Evolutionary conservation across 257 asterid species (phyloP).

Genomic region (Salvia rosmarinus): DNA sequence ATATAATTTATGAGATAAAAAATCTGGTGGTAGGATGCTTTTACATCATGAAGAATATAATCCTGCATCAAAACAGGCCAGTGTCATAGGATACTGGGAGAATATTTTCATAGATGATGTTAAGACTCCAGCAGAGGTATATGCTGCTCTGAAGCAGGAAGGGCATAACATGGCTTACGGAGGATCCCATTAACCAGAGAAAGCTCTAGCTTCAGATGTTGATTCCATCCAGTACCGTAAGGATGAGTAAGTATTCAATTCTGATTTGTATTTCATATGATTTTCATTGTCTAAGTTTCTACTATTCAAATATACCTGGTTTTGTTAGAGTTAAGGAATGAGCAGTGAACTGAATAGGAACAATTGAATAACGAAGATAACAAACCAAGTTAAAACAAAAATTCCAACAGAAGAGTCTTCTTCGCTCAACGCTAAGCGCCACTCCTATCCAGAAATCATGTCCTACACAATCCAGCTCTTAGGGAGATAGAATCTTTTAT

Average conservation of each 20-base stretch:
- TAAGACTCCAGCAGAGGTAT: constrained; percentile 91
- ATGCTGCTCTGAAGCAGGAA: constrained; percentile 65
- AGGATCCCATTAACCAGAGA: constrained; percentile 97
- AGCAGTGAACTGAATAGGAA: too few relatives aligned
- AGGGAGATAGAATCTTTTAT: too few relatives aligned
- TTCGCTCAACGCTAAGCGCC: too few relatives aligned
- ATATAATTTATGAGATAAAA: constrained; percentile 77
- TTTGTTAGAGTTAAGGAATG: too few relatives aligned
- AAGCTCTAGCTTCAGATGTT: constrained; percentile 84
- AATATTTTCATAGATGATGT: constrained; percentile 85
- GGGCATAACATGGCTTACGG: constrained; percentile 67
- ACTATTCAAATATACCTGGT: constrained; percentile 16
- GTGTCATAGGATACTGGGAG: constrained; percentile 95
- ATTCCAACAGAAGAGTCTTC: too few relatives aligned
- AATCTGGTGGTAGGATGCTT: constrained; percentile 96
- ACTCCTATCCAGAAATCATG: too few relatives aligned
- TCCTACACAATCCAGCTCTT: too few relatives aligned
- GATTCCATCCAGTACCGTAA: constrained; percentile 91
- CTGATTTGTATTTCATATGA: constrained; percentile 20
- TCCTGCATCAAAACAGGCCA: constrained; percentile 78
- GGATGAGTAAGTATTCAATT: constrained; percentile 69
- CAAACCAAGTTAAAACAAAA: too few relatives aligned
- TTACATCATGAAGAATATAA: constrained; percentile 94
- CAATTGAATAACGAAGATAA: too few relatives aligned
- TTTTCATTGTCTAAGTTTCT: constrained; percentile 21